Conservation (phyloP, 352 stramenopile species). For the Globisporangium cylindrosporum region DNA sequence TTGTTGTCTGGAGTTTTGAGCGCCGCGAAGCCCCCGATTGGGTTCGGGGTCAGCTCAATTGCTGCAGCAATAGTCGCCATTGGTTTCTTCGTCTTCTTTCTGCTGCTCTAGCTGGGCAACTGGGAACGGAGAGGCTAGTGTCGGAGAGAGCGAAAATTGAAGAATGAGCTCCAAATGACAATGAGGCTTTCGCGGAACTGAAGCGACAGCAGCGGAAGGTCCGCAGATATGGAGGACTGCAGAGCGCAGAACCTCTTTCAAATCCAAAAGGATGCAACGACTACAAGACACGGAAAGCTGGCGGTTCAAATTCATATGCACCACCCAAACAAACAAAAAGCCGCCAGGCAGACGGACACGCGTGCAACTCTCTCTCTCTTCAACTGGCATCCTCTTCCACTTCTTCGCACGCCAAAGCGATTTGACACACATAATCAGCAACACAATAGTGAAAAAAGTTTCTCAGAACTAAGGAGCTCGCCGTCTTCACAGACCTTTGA, state of each 20-base stretch:
- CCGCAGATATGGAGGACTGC: not conserved
- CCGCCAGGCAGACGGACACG: not conserved
- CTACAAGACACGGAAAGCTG: not conserved
- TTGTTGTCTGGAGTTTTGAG: conserved; percentile 13
- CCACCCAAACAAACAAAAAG: not conserved
- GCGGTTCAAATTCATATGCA: not conserved
- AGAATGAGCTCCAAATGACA: not conserved
- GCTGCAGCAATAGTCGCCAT: conserved; percentile 6
- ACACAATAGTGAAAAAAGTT: not conserved
- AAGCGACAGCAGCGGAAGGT: not conserved
- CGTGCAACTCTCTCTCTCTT: not conserved
- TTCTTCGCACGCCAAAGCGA: not conserved
- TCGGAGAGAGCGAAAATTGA: not conserved
- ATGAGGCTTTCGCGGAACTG: not conserved
- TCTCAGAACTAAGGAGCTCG: not conserved
- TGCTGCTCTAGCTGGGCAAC: not conserved
- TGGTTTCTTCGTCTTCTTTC: no score
- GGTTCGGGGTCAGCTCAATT: conserved; percentile 6
- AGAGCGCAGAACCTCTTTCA: not conserved
- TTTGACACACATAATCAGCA: conserved; percentile 1
- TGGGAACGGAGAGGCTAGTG: not conserved
- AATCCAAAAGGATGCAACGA: not conserved
- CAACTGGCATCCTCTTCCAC: not conserved
- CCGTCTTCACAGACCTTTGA: not conserved
- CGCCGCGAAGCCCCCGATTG: not conserved